phyloP scores from a whole-genome alignment of 352 stramenopile genomes.

The Globisporangium ultimum region DNA sequence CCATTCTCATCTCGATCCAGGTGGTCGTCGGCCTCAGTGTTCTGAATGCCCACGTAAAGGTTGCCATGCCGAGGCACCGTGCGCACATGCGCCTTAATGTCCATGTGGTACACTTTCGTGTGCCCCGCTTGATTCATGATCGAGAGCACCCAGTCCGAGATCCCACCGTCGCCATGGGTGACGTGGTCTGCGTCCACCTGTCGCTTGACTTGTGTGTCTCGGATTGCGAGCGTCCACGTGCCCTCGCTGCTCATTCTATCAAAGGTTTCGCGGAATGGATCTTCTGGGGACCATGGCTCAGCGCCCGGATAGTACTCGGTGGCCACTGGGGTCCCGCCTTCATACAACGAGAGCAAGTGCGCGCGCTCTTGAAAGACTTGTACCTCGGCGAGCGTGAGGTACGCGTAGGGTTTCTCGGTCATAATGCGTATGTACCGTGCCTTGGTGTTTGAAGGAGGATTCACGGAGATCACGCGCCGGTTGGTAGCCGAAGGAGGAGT shows the following conservation, averaged over 20 bases:
- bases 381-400: constrained; percentile 70
- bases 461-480: constrained; percentile 35
- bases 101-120: constrained; percentile 57
- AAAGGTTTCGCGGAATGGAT: constrained; percentile 55
- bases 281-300: constrained; percentile 58
- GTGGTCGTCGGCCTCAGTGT: constrained; percentile 53
- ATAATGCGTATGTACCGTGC: constrained; percentile 70
- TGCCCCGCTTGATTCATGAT: constrained; percentile 63
- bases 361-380: constrained; percentile 60
- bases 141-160: constrained; percentile 72
- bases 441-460: constrained; percentile 35
- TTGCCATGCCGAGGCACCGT: constrained; percentile 70
- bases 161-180: constrained; percentile 38
- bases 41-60: constrained; percentile 45
- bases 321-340: constrained; percentile 45
- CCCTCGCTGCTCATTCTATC: constrained; percentile 44
- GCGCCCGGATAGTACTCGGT: constrained; percentile 40
- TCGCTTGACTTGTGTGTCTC: constrained; percentile 25
- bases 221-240: constrained; percentile 53
- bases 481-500: constrained; percentile 7
- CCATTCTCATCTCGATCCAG: constrained; percentile 59
- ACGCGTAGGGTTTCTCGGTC: constrained; percentile 27
- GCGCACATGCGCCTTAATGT: constrained; percentile 53
- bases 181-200: constrained; percentile 18
- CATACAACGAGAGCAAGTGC: constrained; percentile 58